Conservation (phyloP, 2,329 filamentous ascomycete species). For the Alternaria sp. region DNA sequence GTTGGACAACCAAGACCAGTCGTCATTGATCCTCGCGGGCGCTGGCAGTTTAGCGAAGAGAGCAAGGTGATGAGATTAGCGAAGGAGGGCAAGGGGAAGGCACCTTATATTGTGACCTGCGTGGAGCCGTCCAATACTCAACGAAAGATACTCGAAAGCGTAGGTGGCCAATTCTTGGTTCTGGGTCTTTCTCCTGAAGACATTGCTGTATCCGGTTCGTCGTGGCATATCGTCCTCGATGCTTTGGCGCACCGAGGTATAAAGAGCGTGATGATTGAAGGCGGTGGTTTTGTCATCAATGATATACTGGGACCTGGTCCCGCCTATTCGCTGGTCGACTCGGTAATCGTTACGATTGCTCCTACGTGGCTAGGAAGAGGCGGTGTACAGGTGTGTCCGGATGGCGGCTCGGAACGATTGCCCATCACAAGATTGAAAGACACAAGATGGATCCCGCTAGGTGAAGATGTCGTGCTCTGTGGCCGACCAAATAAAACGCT, state of each 20-base stretch:
- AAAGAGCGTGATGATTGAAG: conserved; percentile 88
- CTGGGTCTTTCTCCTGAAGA: background rate
- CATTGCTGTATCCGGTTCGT: background rate
- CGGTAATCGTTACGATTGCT: conserved; percentile 86
- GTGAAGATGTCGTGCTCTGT: conserved; percentile 83
- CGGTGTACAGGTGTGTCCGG: conserved; percentile 79
- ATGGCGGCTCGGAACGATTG: conserved; percentile 57
- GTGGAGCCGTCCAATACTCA: conserved; percentile 7
- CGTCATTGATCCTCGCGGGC: conserved; percentile 77
- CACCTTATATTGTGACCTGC: conserved; percentile 70
- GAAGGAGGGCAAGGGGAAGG: conserved; percentile 69
- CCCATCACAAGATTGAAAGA: conserved; percentile 70
- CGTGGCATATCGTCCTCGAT: conserved; percentile 8
- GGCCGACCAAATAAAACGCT: conserved; percentile 59
- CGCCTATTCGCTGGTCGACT: conserved; percentile 63
- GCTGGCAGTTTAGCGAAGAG: conserved; percentile 69
- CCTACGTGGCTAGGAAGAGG: conserved; percentile 88
- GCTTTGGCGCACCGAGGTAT: conserved; percentile 56
- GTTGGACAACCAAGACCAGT: conserved; percentile 78
- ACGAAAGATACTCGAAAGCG: conserved; percentile 41
- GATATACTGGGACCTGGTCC: conserved; percentile 63
- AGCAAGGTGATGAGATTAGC: conserved; percentile 73
- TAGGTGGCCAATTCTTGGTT: conserved; percentile 34
- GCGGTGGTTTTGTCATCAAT: conserved; percentile 83
- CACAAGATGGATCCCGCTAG: conserved; percentile 78